Base-by-base conservation (phyloP, 768 basidiomycete genomes). In the Amanita thiersii region DNA sequence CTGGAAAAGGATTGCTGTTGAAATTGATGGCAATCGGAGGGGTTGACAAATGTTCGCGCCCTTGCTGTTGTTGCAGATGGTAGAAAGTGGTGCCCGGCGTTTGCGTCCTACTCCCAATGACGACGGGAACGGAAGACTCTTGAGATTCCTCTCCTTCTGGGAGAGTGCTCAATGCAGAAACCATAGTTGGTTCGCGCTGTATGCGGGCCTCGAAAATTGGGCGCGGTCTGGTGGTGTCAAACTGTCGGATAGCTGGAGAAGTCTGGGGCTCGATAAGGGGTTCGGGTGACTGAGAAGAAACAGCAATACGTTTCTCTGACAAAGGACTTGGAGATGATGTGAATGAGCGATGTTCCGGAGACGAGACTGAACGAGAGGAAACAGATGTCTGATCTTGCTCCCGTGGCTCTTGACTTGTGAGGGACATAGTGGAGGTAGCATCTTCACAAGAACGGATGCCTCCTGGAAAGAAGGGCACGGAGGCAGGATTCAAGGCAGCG, bases 401-500 rank as follows among this genome's bases (percentile, higher is more conserved):
- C 44, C 64, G 70, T 55, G 65, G 65, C 47, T 64, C 56, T 50
- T 69, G 67, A 56, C 69, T 69, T 37, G 60, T 59, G 52, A 74
- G 72, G 41, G 62, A 62, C 32, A 73, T 57, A 45, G 63, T 64
- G 52, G 56, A 60, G 37, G 59, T 55, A 36, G 62, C 65, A 40
- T 80, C 79, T 45, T 81, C 77, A 43, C 79, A 79, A 52, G 56
- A 65, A 50, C 78, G 77, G 51, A 75, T 56, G 53, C 68, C 72
- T 41, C 81, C 82, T 47, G 86, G 86, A 59, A 86, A 86, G 73
- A 89, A 89, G 38, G 86, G 86, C 58, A 79, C 79, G 45, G 86
- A 89, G 47, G 84, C 71, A 49, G 86, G 85, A 61, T 88, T 87
- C 52, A 88, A 66, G 46, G 82, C 72, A 54, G 75, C 80, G 53